Evolutionary conservation across 179 eudicot species (phyloP).

Genomic region (Silene vulgaris): DNA sequence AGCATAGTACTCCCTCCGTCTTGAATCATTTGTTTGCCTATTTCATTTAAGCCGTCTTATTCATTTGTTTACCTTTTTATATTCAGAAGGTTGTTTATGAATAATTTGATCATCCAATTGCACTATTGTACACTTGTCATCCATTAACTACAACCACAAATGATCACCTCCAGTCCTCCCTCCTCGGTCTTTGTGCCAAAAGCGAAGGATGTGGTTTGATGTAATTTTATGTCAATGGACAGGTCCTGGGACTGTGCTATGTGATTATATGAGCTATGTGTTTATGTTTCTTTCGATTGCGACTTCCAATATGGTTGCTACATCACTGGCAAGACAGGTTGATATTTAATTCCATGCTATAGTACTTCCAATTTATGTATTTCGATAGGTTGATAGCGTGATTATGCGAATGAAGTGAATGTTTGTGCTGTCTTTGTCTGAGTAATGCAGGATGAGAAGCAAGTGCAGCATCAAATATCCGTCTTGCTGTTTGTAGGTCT

Average conservation of each 20-base stretch:
- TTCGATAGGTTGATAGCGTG: background rate
- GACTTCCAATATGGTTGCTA: conserved; percentile 93
- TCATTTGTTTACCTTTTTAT: too few relatives aligned
- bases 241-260: conserved; percentile 97
- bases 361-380: background rate
- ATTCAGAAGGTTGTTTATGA: too few relatives aligned
- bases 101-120: too few relatives aligned
- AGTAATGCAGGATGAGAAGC: conserved; percentile 64
- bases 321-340: conserved; percentile 90
- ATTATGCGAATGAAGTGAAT: conserved; percentile 9
- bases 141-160: too few relatives aligned
- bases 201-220: conserved; percentile 9
- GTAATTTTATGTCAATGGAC: conserved; percentile 22
- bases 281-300: conserved; percentile 99
- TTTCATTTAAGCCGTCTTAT: too few relatives aligned
- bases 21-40: too few relatives aligned
- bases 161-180: too few relatives aligned
- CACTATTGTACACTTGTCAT: too few relatives aligned
- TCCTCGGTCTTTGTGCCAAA: too few relatives aligned
- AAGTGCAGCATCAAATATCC: conserved; percentile 95
- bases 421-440: background rate
- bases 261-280: conserved; percentile 79
- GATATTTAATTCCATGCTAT: background rate
- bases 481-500: conserved; percentile 77
- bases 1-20: too few relatives aligned